Evolutionary conservation across 129 eudicot genomes (phyloP).

Genomic region (Centaurea solstitialis): DNA sequence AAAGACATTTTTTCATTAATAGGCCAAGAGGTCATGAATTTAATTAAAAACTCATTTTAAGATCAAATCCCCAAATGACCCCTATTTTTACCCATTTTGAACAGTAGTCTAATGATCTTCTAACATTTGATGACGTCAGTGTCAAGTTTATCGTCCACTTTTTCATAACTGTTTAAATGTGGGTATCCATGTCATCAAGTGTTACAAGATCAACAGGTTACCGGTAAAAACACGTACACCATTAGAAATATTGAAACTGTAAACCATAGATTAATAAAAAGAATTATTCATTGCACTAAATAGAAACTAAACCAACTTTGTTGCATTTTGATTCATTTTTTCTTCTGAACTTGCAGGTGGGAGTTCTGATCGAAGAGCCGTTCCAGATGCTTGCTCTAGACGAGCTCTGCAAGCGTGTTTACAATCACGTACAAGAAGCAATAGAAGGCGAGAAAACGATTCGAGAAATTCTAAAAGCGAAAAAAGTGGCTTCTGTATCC

Average conservation of each 20-base stretch:
- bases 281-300: no score
- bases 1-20: no score
- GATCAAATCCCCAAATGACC: no score
- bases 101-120: neutral
- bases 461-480: conserved; percentile 44
- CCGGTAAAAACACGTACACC: neutral
- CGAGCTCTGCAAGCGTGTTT: conserved; percentile 59
- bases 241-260: neutral
- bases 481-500: conserved; percentile 36
- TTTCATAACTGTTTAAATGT: neutral
- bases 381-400: conserved; percentile 95
- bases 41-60: no score
- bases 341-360: conserved; percentile 61
- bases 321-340: neutral
- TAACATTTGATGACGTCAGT: neutral
- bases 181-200: neutral
- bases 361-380: conserved; percentile 98
- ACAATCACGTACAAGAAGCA: conserved; percentile 54
- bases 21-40: no score
- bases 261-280: neutral
- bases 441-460: conserved; percentile 55
- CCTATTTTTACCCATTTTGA: neutral
- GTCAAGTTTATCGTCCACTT: neutral
- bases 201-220: neutral
- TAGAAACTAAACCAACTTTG: neutral